phyloP scores from a whole-genome alignment of 2,329 filamentous ascomycete genomes.

The Paraphaeosphaeria minitans region DNA sequence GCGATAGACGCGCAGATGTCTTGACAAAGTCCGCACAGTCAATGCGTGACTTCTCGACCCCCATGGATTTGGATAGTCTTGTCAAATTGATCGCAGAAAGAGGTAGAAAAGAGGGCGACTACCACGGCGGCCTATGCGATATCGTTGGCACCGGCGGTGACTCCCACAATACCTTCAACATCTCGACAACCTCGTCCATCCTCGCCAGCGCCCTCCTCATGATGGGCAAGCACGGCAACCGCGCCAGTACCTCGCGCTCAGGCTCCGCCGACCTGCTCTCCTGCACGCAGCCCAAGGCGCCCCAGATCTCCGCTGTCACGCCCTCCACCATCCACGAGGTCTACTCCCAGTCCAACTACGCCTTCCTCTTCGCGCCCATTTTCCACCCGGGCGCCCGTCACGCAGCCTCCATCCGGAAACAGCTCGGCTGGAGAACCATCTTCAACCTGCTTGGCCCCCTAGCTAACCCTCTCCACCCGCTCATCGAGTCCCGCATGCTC shows the following conservation, averaged over 20 bases:
- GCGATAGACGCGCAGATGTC: conserved; percentile 83
- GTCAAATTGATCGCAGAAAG: conserved; percentile 64
- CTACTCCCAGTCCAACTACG: conserved; percentile 84
- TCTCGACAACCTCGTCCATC: conserved; percentile 93
- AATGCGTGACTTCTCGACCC: conserved; percentile 81
- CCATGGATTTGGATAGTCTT: conserved; percentile 69
- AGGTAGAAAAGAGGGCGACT: conserved; percentile 71
- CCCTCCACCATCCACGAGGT: conserved; percentile 72
- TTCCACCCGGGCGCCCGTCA: conserved; percentile 96
- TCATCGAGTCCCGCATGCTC: conserved; percentile 87
- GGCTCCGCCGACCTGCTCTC: conserved; percentile 91
- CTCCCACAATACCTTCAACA: conserved; percentile 97
- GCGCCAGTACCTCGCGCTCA: conserved; percentile 91
- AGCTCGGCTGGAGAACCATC: conserved; percentile 92
- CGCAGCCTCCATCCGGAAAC: conserved; percentile 81
- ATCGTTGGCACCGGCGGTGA: conserved; percentile 98
- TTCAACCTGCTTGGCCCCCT: conserved; percentile 96
- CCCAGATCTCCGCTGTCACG: conserved; percentile 74
- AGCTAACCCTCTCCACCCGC: conserved; percentile 80
- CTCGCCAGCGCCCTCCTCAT: conserved; percentile 83
- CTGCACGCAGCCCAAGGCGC: conserved; percentile 72
- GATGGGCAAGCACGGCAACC: conserved; percentile 94
- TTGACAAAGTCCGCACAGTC: conserved; percentile 81
- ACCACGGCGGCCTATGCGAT: conserved; percentile 86
- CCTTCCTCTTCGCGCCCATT: conserved; percentile 92